Evolutionary conservation across 1,284 basidiomycete species (phyloP), one percentile per base, ranked within the genome.

Genomic region (Pseudomicrostroma phylloplanum): DNA sequence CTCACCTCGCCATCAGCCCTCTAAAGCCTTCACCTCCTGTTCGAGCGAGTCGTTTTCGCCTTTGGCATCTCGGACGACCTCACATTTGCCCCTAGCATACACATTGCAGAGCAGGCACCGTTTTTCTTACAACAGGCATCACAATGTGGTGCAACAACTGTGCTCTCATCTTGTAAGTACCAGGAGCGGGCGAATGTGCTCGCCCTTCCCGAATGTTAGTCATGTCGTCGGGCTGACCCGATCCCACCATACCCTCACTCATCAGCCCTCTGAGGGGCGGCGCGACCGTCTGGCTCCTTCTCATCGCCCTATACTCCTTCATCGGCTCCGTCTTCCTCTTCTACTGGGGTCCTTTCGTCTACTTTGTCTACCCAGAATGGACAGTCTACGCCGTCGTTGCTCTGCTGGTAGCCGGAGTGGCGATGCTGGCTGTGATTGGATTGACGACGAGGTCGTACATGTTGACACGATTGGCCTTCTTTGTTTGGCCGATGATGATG

Each of bases 311-410:
- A 19, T 89, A 89, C 80, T 89, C 86, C 78, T 78, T 88, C 57
- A 86, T 82, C 54, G 88, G 88, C 42, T 85, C 86, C 59, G 79
- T 89, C 60, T 85, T 89, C 77, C 82, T 89, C 59, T 82, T 89
- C 69, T 80, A 83, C 58, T 83, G 82, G 64, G 88, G 88, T 21
- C 83, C 85, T 79, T 89, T 83, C 76, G 72, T 88, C 57, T 89
- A 85, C 81, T 89, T 89, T 80, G 71, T 82, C 61, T 86, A 81
- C 76, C 55, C 42, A 19, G 42, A 36, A 64, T 67, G 60, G 57
- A 83, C 86, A 79, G 87, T 89, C 70, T 89, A 88, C 70, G 88
- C 88, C 64, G 87, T 87, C 67, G 85, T 89, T 69, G 85, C 84
- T 46, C 77, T 89, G 69, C 84, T 79, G 54, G 82, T 89, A 56